Evolutionary conservation across 495 filamentous ascomycete species (phyloP), one percentile per base, ranked within the genome.

Genomic region (Collariella sp.): DNA sequence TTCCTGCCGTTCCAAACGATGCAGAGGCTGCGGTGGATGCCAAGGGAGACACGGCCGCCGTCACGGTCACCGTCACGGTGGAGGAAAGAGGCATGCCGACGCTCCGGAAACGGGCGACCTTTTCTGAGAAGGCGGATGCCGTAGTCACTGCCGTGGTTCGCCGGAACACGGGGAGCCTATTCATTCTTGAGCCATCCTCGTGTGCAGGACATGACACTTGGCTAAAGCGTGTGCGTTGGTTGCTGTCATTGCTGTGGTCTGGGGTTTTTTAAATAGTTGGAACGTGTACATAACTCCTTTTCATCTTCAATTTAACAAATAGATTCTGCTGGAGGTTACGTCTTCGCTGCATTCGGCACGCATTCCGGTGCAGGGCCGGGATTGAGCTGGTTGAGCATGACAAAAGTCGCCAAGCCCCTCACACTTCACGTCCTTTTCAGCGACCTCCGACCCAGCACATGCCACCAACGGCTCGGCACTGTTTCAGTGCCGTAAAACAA

Each of bases 71-170:
- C 7, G 46, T 26, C 10, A 10, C 5, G 9, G 23, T 3, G 16
- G 9, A 20, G n/a, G 51, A 54, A 15, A 24, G 34, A 13, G 23
- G 16, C 4, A 6, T 10, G 15, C n/a, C 35, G 23, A 13, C 16
- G 16, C 9, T 10, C 11, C 34, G 16, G 22, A 54, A 19, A 12
- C 43, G 43, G 22, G 24, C 34, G 11, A 47, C 44, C 5, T 34
- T 54, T 1, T 54, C 52, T 1, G 52, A 47, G 5, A 54, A 47
- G 43, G 43, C 52, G 1, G 52, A 47, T 13, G 52, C 52, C 5
- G 33, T 46, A 5, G 42, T 54, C 0, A 22, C 41, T 0, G 40
- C 51, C 1, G 35, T 54, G 34, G 43, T 41, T 12, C 22, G 52
- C 20, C 42, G 34, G 34, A 54, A 54, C 43, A 39, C 42, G 34